phyloP scores from a whole-genome alignment of 495 filamentous ascomycete genomes.

The Glonium stellatum region DNA sequence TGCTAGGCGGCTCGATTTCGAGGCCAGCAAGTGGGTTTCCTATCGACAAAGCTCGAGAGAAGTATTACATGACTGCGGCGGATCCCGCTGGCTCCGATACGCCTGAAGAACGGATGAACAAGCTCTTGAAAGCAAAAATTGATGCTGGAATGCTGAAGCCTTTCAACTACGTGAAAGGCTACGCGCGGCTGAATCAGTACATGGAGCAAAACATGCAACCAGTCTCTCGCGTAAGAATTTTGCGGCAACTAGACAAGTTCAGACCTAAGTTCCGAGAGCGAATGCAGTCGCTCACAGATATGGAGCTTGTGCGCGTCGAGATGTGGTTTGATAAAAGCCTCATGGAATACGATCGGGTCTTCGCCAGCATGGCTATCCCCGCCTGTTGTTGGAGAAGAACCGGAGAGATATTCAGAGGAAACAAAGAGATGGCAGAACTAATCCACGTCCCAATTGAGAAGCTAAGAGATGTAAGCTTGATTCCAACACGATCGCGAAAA shows the following conservation, averaged over 20 bases:
- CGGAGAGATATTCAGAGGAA: conserved; percentile 94
- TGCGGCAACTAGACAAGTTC: conserved; percentile 84
- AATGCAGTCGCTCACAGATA: conserved; percentile 82
- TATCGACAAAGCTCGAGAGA: conserved; percentile 77
- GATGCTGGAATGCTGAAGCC: conserved; percentile 90
- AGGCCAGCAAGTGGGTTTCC: conserved; percentile 54
- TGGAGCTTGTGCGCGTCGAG: conserved; percentile 87
- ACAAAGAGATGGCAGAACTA: conserved; percentile 97
- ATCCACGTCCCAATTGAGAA: conserved; percentile 88
- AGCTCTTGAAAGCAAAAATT: conserved; percentile 88
- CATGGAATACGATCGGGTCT: conserved; percentile 96
- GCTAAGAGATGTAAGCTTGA: conserved; percentile 69
- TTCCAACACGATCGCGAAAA: conserved; percentile 5
- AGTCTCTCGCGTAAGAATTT: conserved; percentile 74
- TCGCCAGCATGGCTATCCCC: conserved; percentile 97
- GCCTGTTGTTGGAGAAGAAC: conserved; percentile 97
- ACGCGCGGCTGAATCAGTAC: conserved; percentile 77
- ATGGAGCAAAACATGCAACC: conserved; percentile 82
- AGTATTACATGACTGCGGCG: conserved; percentile 91
- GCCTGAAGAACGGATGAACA: conserved; percentile 91
- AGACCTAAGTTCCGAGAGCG: conserved; percentile 92
- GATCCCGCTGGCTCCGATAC: conserved; percentile 88
- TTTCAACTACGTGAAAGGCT: conserved; percentile 97
- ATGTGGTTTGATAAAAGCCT: conserved; percentile 97
- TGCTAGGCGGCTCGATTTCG: conserved; percentile 48